Base-by-base conservation (phyloP, 148 eudicot species). In the Spergularia bocconei region DNA sequence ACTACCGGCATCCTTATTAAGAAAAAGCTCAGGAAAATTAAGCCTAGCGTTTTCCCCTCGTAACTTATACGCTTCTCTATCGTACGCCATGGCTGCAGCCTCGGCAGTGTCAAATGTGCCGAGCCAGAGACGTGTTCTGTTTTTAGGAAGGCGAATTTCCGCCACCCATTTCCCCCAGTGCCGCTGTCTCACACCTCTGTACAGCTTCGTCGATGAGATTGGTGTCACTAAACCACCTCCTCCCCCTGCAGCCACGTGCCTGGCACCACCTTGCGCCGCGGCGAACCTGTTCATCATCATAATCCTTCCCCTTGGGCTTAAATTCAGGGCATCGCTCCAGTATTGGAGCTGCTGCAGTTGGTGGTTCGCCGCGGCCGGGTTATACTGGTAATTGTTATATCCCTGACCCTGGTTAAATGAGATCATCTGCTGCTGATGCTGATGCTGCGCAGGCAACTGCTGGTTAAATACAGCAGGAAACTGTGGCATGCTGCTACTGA, bases 131-230 rank as follows among this genome's bases (percentile, higher is more conserved):
- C 97, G 85, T 12, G 90, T 86, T 56, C 93, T 76, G 71, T 89
- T 89, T 11, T 78, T 63, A 0, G 97, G 97, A 51, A 91, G 89
- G 17, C 97, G 97, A 70, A 91, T 91, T 74, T 91, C 97, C 2
- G 97, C 97, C 47, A 91, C 97, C 97, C 97, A 91, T 83, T 91
- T 91, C 0, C 97, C 97, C 97, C 97, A 89, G 75, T 89, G 97
- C 13, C 97, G 81, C 83, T 91, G 93, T 62, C 97, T 82, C 23
- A 89, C 97, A 6, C 97, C 97, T 11, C 97, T 77, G 76, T 91
- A 91, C 14, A 89, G 81, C 83, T 86, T 91, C 4, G 91, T 89
- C 0, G 85, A 66, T 7, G 87, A 63, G 4, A 88, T 47, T 0
- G 84, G 84, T 1, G 70, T 19, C 50, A 73, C 41, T 19, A 58